Evolutionary conservation across 805 yeast species (phyloP).

Genomic region (Saccharomycopsis oosterbeekiorum): DNA sequence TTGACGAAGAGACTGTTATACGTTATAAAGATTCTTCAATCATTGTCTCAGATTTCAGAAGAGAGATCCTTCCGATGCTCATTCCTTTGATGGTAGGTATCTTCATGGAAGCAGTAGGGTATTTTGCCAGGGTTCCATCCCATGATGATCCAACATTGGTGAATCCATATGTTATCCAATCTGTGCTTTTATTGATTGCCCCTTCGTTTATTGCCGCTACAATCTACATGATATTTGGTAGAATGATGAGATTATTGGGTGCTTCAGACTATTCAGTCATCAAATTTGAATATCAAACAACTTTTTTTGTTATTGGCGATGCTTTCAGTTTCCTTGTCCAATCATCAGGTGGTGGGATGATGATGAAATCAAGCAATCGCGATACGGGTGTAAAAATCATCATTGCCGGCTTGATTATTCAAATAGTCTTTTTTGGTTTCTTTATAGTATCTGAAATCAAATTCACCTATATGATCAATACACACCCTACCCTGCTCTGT

Average conservation of each 20-base stretch:
- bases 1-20: neutral
- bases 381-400: constrained; percentile 22
- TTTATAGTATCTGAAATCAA: constrained; percentile 20
- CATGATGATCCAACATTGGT: constrained; percentile 10
- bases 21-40: neutral
- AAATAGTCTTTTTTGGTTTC: constrained; percentile 25
- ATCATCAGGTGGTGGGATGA: constrained; percentile 27
- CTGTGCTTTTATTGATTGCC: constrained; percentile 24
- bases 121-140: constrained; percentile 22
- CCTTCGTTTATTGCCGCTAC: constrained; percentile 28
- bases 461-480: constrained; percentile 1
- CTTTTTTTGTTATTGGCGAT: constrained; percentile 27
- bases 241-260: constrained; percentile 20
- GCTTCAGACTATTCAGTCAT: constrained; percentile 20
- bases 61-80: constrained; percentile 1
- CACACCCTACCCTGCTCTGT: neutral
- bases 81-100: constrained; percentile 25
- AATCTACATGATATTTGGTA: constrained; percentile 27
- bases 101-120: constrained; percentile 23
- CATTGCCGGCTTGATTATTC: constrained; percentile 26
- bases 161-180: constrained; percentile 23
- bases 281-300: constrained; percentile 22
- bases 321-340: constrained; percentile 25
- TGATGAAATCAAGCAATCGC: constrained; percentile 14
- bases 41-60: neutral